phyloP scores from a whole-genome alignment of 305 asterid genomes.

The Fraxinus platypoda region DNA sequence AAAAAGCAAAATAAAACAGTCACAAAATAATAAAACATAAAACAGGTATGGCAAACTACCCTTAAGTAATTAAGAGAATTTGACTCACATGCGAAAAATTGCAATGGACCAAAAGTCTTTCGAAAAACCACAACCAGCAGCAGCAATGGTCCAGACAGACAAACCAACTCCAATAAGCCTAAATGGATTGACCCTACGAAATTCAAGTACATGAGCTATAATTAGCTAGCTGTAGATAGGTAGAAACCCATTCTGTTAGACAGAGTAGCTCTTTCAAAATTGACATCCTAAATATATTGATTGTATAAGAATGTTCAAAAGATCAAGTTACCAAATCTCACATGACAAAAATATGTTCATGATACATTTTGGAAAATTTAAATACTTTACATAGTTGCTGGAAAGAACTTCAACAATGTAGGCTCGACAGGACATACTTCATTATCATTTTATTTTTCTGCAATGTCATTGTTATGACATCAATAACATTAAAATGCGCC shows the following conservation, averaged over 20 bases:
- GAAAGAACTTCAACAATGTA: not conserved
- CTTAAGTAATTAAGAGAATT: conserved; percentile 2
- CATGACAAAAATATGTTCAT: not conserved
- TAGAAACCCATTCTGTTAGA: not conserved
- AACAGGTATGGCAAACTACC: not conserved
- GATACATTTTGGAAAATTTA: not conserved
- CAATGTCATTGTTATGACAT: not conserved
- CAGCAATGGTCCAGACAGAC: conserved; percentile 86
- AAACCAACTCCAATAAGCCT: conserved; percentile 96
- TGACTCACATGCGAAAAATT: conserved; percentile 79
- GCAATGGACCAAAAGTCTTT: conserved; percentile 82
- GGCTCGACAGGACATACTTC: not conserved
- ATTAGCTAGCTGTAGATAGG: not conserved
- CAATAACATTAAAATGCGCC: not conserved
- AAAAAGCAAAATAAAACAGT: conserved; percentile 1
- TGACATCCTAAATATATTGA: not conserved
- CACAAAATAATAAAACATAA: conserved; percentile 5
- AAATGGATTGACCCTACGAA: conserved; percentile 87
- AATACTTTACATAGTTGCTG: not conserved
- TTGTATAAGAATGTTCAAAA: not conserved
- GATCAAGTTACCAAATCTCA: not conserved
- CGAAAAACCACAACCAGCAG: conserved; percentile 81
- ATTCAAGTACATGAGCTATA: conserved; percentile 19
- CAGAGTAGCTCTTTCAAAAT: not conserved
- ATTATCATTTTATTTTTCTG: not conserved